Evolutionary conservation across 2,329 filamentous ascomycete genomes (phyloP), one percentile per base, ranked within the genome.

Genomic region (Paraphoma sp.): DNA sequence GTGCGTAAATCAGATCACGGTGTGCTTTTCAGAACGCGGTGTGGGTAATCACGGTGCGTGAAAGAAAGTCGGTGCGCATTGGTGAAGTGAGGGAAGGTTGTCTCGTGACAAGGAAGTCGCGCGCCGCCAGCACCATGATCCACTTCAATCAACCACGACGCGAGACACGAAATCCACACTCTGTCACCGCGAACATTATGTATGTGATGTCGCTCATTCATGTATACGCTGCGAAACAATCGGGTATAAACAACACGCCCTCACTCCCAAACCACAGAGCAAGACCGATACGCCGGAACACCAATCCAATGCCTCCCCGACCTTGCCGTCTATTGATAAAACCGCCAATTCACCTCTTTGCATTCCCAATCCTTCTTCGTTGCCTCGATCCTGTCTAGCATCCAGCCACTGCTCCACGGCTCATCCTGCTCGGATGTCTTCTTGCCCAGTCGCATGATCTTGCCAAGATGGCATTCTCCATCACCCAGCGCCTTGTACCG

Each of bases 351-450:
- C 2, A 64, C 59, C 23, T 67, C 52, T 44, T 70, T 67, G 43
- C 72, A 75, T 23, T 62, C 65, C 71, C 72, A 73, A 23, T 62
- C 62, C 42, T 62, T 60, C 2, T 42, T 66, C 0, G 51, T 41
- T 16, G 57, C 53, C 16, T 62, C 45, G 2, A 78, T 65, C 18
- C 73, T 62, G 0, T 76, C 73, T 6, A 73, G 31, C 58, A 76
- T 57, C 76, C 75, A 79, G 6, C 76, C 76, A 58, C 73, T 74
- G 12, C 60, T 71, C 72, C 72, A 75, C 23, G 51, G 60, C 4
- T 60, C 64, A 23, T 54, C 59, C 5, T 50, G 62, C 9, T 62
- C 62, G 14, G 50, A 23, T 2, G 29, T 56, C 40, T 57, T 64
- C 14, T 44, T 65, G 23, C 72, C 74, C 8, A 77, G 53, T 17